Evolutionary conservation across 2,329 filamentous ascomycete genomes (phyloP).

Genomic region (Endoconidiophora laricicola): DNA sequence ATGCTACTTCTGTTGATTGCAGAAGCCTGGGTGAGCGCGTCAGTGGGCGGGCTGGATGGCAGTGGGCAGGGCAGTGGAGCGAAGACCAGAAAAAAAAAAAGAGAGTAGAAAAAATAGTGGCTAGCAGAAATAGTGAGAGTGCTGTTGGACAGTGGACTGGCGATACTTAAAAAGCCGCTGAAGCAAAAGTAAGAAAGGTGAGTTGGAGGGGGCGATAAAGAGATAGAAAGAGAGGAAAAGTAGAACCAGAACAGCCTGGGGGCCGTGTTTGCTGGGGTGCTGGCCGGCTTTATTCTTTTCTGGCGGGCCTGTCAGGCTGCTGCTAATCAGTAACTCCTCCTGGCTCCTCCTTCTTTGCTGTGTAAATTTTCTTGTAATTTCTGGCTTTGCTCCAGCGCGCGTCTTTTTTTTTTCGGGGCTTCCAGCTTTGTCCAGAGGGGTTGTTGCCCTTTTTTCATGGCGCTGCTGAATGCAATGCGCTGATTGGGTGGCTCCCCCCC

Average conservation of each 20-base stretch:
- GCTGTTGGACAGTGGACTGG: neutral
- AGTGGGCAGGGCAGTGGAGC: slow-evolving; percentile 1
- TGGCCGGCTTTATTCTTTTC: slow-evolving; percentile 13
- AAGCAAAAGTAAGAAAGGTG: slow-evolving; percentile 1
- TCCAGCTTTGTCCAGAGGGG: no score
- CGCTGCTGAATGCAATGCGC: neutral
- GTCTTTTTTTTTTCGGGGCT: slow-evolving; percentile 2
- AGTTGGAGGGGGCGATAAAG: slow-evolving; percentile 4
- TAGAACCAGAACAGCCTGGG: slow-evolving; percentile 8
- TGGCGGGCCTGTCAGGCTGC: slow-evolving; percentile 8
- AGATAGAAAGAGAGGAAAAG: slow-evolving; percentile 10
- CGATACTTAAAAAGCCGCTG: slow-evolving; percentile 3
- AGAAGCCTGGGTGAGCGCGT: neutral
- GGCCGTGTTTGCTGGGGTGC: slow-evolving; percentile 10
- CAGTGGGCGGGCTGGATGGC: slow-evolving; percentile 3
- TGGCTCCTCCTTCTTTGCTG: slow-evolving; percentile 1
- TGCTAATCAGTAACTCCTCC: slow-evolving; percentile 12
- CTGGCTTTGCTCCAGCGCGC: slow-evolving; percentile 12
- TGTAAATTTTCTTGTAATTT: slow-evolving; percentile 7
- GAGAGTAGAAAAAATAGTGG: neutral
- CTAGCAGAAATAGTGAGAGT: neutral
- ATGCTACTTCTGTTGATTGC: neutral
- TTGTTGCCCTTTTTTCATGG: neutral
- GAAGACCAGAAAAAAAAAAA: slow-evolving; percentile 14
- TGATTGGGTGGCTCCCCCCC: neutral